phyloP scores from a whole-genome alignment of 257 asterid species.

The Catharanthus roseus region DNA sequence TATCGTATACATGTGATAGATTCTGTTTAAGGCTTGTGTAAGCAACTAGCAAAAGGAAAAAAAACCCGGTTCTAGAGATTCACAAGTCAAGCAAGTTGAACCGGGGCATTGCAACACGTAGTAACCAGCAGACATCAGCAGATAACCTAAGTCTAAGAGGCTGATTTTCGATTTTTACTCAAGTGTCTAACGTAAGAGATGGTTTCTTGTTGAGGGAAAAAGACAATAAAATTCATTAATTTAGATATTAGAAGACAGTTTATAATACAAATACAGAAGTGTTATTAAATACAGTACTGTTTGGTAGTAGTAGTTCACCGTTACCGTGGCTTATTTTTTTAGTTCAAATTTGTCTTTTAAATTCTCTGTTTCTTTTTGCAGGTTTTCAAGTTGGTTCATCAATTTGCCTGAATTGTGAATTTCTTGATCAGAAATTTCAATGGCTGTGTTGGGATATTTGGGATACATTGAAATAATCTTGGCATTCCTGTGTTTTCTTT shows the following conservation, averaged over 20 bases:
- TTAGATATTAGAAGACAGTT: not conserved
- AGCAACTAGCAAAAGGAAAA: no score
- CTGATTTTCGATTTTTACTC: not conserved
- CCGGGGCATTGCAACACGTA: not conserved
- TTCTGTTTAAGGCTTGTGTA: no score
- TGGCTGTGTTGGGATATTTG: slow-evolving; percentile 7
- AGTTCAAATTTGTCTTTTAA: not conserved
- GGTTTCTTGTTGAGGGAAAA: slow-evolving; percentile 11
- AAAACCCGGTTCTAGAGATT: not conserved
- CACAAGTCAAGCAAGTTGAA: not conserved
- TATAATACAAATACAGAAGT: not conserved
- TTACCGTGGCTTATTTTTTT: not conserved
- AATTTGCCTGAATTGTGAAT: no score
- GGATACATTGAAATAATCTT: slow-evolving; percentile 25
- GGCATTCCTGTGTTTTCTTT: slow-evolving; percentile 33
- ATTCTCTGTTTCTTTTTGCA: not conserved
- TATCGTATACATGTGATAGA: no score
- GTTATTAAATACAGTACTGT: not conserved
- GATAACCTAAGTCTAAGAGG: not conserved
- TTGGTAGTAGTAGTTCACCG: slow-evolving; percentile 16
- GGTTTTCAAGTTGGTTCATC: not conserved
- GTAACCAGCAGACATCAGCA: not conserved
- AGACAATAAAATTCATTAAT: not conserved
- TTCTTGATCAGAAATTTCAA: not conserved
- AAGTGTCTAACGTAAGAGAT: not conserved